These are phyloP conservation scores for Sporothrix humicola DNA, from an alignment of 2,329 filamentous ascomycete species.

Conservation along the genomic window DNA sequence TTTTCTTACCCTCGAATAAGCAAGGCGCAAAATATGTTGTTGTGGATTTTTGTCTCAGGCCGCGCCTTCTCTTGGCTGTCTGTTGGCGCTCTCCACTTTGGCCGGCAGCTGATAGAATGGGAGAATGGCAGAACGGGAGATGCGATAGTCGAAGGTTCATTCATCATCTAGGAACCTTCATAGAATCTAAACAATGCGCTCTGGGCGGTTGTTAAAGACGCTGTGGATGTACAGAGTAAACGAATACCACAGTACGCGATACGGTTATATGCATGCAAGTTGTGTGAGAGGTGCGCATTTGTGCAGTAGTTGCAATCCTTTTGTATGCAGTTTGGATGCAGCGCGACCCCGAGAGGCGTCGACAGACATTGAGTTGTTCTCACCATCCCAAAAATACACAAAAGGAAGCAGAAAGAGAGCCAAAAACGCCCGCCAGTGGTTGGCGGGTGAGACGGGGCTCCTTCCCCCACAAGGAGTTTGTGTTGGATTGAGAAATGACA, in stretches of 20 bases:
- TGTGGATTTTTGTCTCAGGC: constrained; percentile 17
- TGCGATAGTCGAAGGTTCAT: neutral
- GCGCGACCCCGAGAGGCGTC: constrained; percentile 3
- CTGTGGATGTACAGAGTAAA: neutral
- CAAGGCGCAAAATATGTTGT: neutral
- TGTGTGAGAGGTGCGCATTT: constrained; percentile 5
- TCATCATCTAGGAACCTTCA: neutral
- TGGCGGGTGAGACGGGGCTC: constrained; percentile 14
- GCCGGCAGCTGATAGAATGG: constrained; percentile 4
- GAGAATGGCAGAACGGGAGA: constrained; percentile 1
- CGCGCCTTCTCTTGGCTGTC: neutral
- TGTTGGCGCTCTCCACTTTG: neutral
- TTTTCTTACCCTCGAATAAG: neutral
- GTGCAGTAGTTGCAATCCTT: neutral
- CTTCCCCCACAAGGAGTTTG: constrained; percentile 11
- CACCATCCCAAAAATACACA: neutral
- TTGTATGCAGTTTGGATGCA: neutral
- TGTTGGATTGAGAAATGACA: constrained; percentile 18
- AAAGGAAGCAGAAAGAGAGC: neutral
- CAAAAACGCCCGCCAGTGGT: neutral
- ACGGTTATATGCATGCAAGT: constrained; percentile 2
- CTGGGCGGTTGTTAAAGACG: neutral
- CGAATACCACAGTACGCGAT: neutral
- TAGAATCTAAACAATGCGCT: neutral
- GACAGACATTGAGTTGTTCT: neutral